phyloP scores from a whole-genome alignment of 495 filamentous ascomycete genomes.

The Haplographium delicatum region DNA sequence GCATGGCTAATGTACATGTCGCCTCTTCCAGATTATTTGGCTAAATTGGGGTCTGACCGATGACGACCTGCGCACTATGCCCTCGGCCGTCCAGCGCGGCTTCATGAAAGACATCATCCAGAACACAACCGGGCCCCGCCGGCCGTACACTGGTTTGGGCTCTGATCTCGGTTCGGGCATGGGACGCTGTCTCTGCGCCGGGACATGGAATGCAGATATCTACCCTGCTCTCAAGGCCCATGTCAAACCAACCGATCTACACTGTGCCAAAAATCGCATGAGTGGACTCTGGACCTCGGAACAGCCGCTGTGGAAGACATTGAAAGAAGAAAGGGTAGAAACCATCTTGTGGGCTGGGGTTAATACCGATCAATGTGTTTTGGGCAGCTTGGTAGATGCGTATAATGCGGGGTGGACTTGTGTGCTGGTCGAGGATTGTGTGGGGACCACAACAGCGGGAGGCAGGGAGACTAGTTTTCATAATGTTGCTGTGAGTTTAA shows the following conservation, averaged over 20 bases:
- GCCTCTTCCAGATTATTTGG: slow-evolving; percentile 46
- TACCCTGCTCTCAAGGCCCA: slow-evolving; percentile 38
- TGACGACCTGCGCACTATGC: slow-evolving; percentile 43
- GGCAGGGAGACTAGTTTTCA: slow-evolving; percentile 28
- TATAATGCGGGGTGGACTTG: slow-evolving; percentile 51
- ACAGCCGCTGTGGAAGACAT: slow-evolving; percentile 28
- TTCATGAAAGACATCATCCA: slow-evolving; percentile 38
- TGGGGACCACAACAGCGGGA: slow-evolving; percentile 40
- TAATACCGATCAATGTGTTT: slow-evolving; percentile 58
- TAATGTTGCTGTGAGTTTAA: slow-evolving; percentile 31
- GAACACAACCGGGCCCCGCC: slow-evolving; percentile 3
- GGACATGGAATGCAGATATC: slow-evolving; percentile 49
- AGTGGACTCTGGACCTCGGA: slow-evolving; percentile 45
- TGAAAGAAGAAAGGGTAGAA: slow-evolving; percentile 31
- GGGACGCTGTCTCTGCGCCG: slow-evolving; percentile 45
- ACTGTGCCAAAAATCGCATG: slow-evolving; percentile 53
- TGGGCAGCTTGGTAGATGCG: slow-evolving; percentile 47
- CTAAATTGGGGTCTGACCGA: slow-evolving; percentile 57
- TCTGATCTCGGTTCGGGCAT: slow-evolving; percentile 36
- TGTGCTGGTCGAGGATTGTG: slow-evolving; percentile 48
- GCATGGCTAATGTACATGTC: no score
- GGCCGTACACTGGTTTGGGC: slow-evolving; percentile 39
- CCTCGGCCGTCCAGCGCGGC: slow-evolving; percentile 40
- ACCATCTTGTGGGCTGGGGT: slow-evolving; percentile 52
- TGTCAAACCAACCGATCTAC: slow-evolving; percentile 35